Base-by-base conservation (phyloP, 306 rosid genomes). In the Quercus rubra region DNA sequence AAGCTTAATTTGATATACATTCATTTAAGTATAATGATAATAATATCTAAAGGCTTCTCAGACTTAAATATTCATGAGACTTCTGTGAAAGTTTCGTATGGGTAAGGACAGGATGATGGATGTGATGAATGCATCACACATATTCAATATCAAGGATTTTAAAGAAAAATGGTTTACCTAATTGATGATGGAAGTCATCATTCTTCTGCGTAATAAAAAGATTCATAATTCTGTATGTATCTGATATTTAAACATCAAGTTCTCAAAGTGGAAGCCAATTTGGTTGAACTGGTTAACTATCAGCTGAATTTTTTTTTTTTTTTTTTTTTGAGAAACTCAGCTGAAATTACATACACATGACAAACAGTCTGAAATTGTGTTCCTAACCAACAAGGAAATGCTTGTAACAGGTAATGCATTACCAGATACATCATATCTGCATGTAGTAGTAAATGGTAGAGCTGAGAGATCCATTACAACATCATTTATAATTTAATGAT, bases 401-500 rank as follows among this genome's bases (percentile, higher is more conserved):
- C 43, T 81, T 68, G 51, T 6, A 31, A 64, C 21, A 51, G 13
- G 61, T 27, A 69, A 49, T n/a, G 63, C 55, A 15, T 30, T 14
- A 43, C 43, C 41, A 68, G 19, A 27, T 35, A 38, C 43, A 25
- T 43, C 63, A 55, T 5, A 62, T 55, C 31, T 41, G 64, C 64
- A 58, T 66, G 18, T 68, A 73, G 71, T 82, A 74, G 71, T 71
- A 20, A 82, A 70, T 70, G 46, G 55, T 25, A 72, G 67, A 74
- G 72, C 59, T 12, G 59, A 80, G 76, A 79, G 79, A 82, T 77
- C 83, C 82, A 74, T 71, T 63, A 83, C 73, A 73, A 76, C 79
- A 77, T 77, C 83, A 80, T 84, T 64, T 66, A 64, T n/a, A 55
- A 17, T n/a, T 59, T 79, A 75, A 80, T 82, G 86, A 70, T 71